These are phyloP conservation scores for Parathielavia hyrcaniae DNA, from an alignment of 495 filamentous ascomycete species.

Conservation along the genomic window DNA sequence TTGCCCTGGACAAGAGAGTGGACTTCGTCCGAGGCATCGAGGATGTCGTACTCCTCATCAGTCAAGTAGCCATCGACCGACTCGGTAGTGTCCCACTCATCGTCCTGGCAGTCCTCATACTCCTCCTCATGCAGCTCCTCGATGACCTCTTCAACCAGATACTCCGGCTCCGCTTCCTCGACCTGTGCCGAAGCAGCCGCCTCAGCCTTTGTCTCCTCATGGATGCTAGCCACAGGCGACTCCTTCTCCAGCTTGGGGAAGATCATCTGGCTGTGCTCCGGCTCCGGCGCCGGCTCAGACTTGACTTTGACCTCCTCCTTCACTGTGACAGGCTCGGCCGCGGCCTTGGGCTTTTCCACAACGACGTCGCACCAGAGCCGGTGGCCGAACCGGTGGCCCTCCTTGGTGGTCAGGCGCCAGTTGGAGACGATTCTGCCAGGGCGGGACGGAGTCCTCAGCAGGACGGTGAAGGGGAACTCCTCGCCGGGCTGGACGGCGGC, in stretches of 20 bases:
- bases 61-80: slow-evolving; percentile 71
- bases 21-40: slow-evolving; percentile 88
- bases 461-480: slow-evolving; percentile 71
- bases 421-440: slow-evolving; percentile 78
- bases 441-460: slow-evolving; percentile 69
- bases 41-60: slow-evolving; percentile 95
- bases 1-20: slow-evolving; percentile 33
- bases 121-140: slow-evolving; percentile 44
- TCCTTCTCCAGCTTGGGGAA: slow-evolving; percentile 97
- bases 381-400: slow-evolving; percentile 81
- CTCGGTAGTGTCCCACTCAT: slow-evolving; percentile 56
- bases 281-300: slow-evolving; percentile 18
- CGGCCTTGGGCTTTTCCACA: slow-evolving; percentile 43
- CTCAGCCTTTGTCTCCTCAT: slow-evolving; percentile 46
- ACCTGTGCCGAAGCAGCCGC: slow-evolving; percentile 16
- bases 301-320: slow-evolving; percentile 17
- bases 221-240: slow-evolving; percentile 73
- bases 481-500: slow-evolving; percentile 64
- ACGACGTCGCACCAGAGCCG: slow-evolving; percentile 90
- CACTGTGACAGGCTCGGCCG: slow-evolving; percentile 17
- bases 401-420: slow-evolving; percentile 84
- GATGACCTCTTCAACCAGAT: too few species aligned
- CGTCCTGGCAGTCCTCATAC: slow-evolving; percentile 55
- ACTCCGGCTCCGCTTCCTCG: too few species aligned
- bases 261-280: slow-evolving; percentile 67